phyloP scores from a whole-genome alignment of 345 rosid genomes.

The Eutrema japonicum region DNA sequence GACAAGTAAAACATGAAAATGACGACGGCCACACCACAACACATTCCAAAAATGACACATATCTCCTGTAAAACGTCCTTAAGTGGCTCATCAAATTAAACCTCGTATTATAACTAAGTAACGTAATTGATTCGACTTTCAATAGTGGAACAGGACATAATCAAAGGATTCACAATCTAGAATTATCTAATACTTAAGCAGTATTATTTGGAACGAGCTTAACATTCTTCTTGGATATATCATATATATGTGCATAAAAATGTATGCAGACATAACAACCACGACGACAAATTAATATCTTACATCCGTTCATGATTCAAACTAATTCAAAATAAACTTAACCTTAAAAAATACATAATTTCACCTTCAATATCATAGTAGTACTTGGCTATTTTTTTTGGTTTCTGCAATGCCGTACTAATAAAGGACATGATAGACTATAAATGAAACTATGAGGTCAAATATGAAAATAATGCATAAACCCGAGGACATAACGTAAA shows the following conservation, averaged over 20 bases:
- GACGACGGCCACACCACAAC: neutral
- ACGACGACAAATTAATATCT: neutral
- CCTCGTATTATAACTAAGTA: neutral
- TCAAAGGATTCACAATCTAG: neutral
- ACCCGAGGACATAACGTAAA: neutral
- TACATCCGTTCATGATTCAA: neutral
- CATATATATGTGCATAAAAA: too few relatives aligned
- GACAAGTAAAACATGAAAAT: slow-evolving; percentile 3
- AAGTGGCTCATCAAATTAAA: neutral
- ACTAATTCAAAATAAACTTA: too few relatives aligned
- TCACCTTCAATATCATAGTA: too few relatives aligned
- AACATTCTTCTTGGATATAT: too few relatives aligned
- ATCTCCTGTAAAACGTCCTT: neutral
- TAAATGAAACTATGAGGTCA: neutral
- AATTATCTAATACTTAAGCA: too few relatives aligned
- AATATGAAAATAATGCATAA: neutral
- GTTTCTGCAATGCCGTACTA: too few relatives aligned
- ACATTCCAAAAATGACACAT: neutral
- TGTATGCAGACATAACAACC: too few relatives aligned
- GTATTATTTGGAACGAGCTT: too few relatives aligned
- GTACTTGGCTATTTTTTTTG: too few relatives aligned
- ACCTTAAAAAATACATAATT: too few relatives aligned
- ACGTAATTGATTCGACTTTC: neutral
- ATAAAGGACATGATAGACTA: too few relatives aligned
- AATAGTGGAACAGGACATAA: neutral